Percentiles rank a stretch among this genome's conserved stretches.
Conservation (phyloP, 768 basidiomycete genomes). For the Naganishia onofrii region DNA sequence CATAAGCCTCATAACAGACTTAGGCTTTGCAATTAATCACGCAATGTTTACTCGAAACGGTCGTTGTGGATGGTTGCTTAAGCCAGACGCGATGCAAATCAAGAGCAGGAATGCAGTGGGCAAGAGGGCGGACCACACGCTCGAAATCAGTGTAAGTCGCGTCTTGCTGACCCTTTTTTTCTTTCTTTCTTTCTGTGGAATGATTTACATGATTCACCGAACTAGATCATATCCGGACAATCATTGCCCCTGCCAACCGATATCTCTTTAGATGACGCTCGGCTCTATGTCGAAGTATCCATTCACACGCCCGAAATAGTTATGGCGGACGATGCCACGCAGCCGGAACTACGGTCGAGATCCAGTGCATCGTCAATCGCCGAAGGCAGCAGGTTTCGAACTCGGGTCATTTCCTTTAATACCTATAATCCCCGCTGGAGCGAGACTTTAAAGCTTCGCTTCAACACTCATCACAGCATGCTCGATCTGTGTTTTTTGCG, state of each 20-base stretch:
- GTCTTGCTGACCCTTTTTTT: not conserved
- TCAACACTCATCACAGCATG: slow-evolving; percentile 62
- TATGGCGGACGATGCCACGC: not conserved
- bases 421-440: slow-evolving; percentile 92
- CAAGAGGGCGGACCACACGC: slow-evolving; percentile 60
- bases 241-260: slow-evolving; percentile 76
- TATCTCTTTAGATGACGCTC: slow-evolving; percentile 54
- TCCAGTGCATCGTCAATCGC: slow-evolving; percentile 25
- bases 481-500: slow-evolving; percentile 77
- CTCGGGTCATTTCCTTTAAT: slow-evolving; percentile 71
- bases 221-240: slow-evolving; percentile 77
- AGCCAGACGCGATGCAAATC: slow-evolving; percentile 72
- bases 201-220: not conserved
- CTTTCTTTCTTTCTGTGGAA: too few relatives aligned
- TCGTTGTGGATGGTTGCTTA: slow-evolving; percentile 83
- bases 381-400: slow-evolving; percentile 52
- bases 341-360: not conserved
- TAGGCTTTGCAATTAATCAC: slow-evolving; percentile 86
- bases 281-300: slow-evolving; percentile 69
- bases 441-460: slow-evolving; percentile 62
- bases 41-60: slow-evolving; percentile 94
- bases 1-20: slow-evolving; percentile 58
- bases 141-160: slow-evolving; percentile 63
- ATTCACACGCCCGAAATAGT: slow-evolving; percentile 65
- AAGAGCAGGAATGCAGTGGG: slow-evolving; percentile 62